A percentile compares a stretch with the other conserved stretches of the same genome.
phyloP scores from a whole-genome alignment of 805 yeast genomes.

The Saccharomycopsis javanensis region DNA sequence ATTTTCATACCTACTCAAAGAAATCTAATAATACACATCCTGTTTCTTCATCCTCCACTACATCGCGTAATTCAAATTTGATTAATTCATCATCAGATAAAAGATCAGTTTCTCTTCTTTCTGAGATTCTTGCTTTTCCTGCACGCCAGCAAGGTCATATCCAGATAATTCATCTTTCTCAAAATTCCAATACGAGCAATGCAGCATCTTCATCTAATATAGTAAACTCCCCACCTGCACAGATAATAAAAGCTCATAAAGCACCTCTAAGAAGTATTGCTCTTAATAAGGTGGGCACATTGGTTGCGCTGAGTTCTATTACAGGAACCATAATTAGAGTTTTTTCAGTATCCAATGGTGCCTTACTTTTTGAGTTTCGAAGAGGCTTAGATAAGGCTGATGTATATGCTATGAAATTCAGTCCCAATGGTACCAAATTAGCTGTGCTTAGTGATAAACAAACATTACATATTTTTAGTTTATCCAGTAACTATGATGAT shows the following conservation, averaged over 20 bases:
- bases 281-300: slow-evolving; percentile 50
- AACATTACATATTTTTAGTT: slow-evolving; percentile 76
- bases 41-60: not conserved
- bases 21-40: not conserved
- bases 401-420: slow-evolving; percentile 74
- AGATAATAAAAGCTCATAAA: slow-evolving; percentile 68
- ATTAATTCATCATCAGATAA: no score
- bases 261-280: slow-evolving; percentile 54
- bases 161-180: slow-evolving; percentile 67
- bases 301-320: slow-evolving; percentile 73
- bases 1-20: not conserved
- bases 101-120: slow-evolving; percentile 2
- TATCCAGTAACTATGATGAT: not conserved
- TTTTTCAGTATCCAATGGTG: slow-evolving; percentile 59
- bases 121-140: slow-evolving; percentile 61
- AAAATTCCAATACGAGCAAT: no score
- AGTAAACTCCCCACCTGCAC: not conserved
- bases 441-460: slow-evolving; percentile 86
- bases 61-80: no score
- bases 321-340: slow-evolving; percentile 75
- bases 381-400: slow-evolving; percentile 83
- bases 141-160: slow-evolving; percentile 57
- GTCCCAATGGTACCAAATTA: slow-evolving; percentile 62
- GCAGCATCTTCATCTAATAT: no score
- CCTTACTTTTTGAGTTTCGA: slow-evolving; percentile 72